These are phyloP conservation scores for Peronospora farinosa DNA, from an alignment of 352 stramenopile species.

Conservation along the genomic window DNA sequence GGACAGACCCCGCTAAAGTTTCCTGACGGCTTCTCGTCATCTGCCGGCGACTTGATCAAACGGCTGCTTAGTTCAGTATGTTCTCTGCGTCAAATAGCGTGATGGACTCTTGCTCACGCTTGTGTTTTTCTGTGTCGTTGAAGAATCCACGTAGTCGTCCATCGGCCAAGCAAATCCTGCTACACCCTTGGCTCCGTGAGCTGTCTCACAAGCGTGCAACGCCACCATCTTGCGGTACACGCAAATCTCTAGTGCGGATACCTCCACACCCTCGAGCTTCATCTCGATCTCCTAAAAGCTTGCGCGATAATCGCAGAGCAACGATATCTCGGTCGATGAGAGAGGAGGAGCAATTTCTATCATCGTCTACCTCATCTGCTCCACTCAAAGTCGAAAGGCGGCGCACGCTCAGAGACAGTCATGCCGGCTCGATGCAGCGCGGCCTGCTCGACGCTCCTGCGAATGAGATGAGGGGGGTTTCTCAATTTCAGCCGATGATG, in stretches of 20 bases:
- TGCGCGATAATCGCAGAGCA: conserved; percentile 14
- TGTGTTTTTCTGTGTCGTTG: conserved; percentile 1
- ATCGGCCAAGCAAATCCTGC: conserved; percentile 43
- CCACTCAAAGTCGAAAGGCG: conserved; percentile 1
- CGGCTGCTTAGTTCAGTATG: conserved; percentile 45
- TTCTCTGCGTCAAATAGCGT: neutral
- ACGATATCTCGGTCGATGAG: conserved; percentile 16
- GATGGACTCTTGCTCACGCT: neutral
- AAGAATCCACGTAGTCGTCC: conserved; percentile 41
- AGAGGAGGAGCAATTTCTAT: conserved; percentile 9
- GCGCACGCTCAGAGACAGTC: conserved; percentile 8
- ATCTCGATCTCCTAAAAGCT: conserved; percentile 14
- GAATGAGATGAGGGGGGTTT: conserved; percentile 10
- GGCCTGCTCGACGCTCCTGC: neutral
- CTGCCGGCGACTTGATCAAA: conserved; percentile 54
- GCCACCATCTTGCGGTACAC: conserved; percentile 7
- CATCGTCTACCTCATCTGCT: conserved; percentile 17
- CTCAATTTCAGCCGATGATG: conserved; percentile 2
- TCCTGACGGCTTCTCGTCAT: conserved; percentile 46
- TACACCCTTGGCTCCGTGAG: conserved; percentile 52
- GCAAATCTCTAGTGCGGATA: conserved; percentile 10
- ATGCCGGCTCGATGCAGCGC: conserved; percentile 4
- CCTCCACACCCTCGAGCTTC: conserved; percentile 19
- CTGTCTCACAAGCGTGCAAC: conserved; percentile 11
- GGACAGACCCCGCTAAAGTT: conserved; percentile 37